Percentiles rank a stretch among this genome's conserved stretches.
These are phyloP conservation scores for Penicillium sp. DNA, from an alignment of 2,329 filamentous ascomycete genomes.

Conservation along the genomic window DNA sequence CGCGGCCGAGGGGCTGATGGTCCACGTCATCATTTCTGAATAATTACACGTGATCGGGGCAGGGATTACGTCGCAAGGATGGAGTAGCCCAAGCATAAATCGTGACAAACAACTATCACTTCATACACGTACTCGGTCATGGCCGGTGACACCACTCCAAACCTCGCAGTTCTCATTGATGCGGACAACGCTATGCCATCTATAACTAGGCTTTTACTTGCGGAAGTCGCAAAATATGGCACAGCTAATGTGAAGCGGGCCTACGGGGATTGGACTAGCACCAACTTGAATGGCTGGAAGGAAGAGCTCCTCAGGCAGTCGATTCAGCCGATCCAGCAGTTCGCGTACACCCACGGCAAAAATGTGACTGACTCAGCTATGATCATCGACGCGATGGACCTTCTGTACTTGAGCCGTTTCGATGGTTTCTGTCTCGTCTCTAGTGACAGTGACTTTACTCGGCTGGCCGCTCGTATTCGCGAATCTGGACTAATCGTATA, in stretches of 20 bases:
- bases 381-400: conserved; percentile 40
- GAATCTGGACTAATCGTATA: conserved; percentile 37
- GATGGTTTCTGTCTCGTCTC: conserved; percentile 36
- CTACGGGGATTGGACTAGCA: conserved; percentile 15
- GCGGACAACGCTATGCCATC: conserved; percentile 2
- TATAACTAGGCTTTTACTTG: conserved; percentile 3
- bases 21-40: too few relatives aligned
- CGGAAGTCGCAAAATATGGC: conserved; percentile 17
- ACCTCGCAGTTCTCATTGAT: conserved; percentile 6
- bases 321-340: conserved; percentile 10
- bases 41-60: too few relatives aligned
- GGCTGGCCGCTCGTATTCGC: conserved; percentile 34
- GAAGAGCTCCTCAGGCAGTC: conserved; percentile 4
- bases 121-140: neutral
- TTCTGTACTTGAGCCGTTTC: conserved; percentile 35
- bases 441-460: conserved; percentile 40
- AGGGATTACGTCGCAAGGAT: too few relatives aligned
- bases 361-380: conserved; percentile 23
- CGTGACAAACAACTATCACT: too few relatives aligned
- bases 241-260: conserved; percentile 16
- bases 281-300: conserved; percentile 3
- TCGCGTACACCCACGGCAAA: conserved; percentile 14
- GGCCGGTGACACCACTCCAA: conserved; percentile 1
- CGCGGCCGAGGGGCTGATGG: too few relatives aligned
- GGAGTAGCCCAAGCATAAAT: too few relatives aligned